A percentile compares a stretch with the other conserved stretches of the same genome.
Conservation (phyloP, 176 grass and related monocot genomes). For the Phoenix dactylifera region DNA sequence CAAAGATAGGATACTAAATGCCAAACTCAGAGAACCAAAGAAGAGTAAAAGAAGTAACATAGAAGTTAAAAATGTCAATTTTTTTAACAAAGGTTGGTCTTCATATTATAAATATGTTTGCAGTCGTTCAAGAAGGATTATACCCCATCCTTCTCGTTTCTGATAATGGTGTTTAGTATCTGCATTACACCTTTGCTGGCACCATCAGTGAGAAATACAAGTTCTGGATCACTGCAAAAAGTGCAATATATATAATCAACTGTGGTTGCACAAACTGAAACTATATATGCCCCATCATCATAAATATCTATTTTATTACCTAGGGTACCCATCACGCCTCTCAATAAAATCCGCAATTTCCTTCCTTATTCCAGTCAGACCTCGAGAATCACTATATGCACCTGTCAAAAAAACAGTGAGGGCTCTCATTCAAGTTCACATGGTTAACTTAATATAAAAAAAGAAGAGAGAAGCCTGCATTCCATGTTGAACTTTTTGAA, state of each 20-base stretch:
- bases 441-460: too few species aligned
- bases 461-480: too few species aligned
- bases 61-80: too few species aligned
- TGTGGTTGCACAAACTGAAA: too few species aligned
- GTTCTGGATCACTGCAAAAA: constrained; percentile 78
- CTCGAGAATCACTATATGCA: constrained; percentile 98
- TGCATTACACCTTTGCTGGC: constrained; percentile 99
- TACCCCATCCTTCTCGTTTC: constrained; percentile 87
- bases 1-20: constrained; percentile 1
- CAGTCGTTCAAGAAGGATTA: neutral
- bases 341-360: constrained; percentile 89
- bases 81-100: too few species aligned
- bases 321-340: constrained; percentile 93
- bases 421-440: too few species aligned
- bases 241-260: neutral
- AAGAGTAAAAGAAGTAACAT: too few species aligned
- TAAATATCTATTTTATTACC: constrained; percentile 28
- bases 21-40: too few species aligned
- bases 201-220: constrained; percentile 90
- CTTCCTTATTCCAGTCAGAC: constrained; percentile 85
- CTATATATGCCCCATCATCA: too few species aligned
- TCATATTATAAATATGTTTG: too few species aligned
- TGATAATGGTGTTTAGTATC: constrained; percentile 72
- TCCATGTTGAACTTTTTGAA: too few species aligned
- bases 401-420: constrained; percentile 31